Conservation (phyloP, 805 yeast species). For the Candida insectorum region DNA sequence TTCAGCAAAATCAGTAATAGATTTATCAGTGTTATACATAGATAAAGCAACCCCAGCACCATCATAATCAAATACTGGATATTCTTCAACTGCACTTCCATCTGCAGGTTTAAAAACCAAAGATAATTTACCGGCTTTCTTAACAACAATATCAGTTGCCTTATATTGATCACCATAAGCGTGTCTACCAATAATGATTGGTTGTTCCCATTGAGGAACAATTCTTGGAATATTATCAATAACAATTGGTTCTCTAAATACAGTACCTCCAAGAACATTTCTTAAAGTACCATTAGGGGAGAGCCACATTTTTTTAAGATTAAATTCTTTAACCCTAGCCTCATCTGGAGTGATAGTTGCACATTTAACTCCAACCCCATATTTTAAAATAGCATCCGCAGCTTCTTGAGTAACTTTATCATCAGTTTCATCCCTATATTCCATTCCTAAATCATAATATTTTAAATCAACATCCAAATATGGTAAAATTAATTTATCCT, state of each 20-base stretch:
- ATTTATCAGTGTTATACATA: conserved; percentile 95
- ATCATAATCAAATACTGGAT: conserved; percentile 65
- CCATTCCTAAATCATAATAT: conserved; percentile 87
- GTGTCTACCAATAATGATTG: conserved; percentile 95
- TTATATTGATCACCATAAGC: conserved; percentile 97
- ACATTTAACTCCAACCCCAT: conserved; percentile 93
- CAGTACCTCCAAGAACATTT: conserved; percentile 93
- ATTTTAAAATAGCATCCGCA: conserved; percentile 82
- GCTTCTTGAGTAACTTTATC: conserved; percentile 88
- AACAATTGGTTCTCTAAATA: conserved; percentile 94
- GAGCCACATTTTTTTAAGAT: conserved; percentile 93
- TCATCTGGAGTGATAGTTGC: conserved; percentile 99
- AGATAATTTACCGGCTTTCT: conserved; percentile 75
- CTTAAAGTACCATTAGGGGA: conserved; percentile 97
- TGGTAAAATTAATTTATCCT: conserved; percentile 80
- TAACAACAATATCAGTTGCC: conserved; percentile 82
- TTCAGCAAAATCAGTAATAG: conserved; percentile 88
- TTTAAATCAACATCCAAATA: conserved; percentile 83
- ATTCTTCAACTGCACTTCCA: conserved; percentile 53
- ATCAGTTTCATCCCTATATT: conserved; percentile 80
- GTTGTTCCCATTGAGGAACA: conserved; percentile 90
- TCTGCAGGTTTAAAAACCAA: conserved; percentile 70
- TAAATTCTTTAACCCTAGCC: conserved; percentile 88
- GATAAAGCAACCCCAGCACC: conserved; percentile 81
- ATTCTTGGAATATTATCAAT: conserved; percentile 85